These are phyloP conservation scores for Phlebopus sp. DNA, from an alignment of 1,284 basidiomycete genomes.

Conservation along the genomic window DNA sequence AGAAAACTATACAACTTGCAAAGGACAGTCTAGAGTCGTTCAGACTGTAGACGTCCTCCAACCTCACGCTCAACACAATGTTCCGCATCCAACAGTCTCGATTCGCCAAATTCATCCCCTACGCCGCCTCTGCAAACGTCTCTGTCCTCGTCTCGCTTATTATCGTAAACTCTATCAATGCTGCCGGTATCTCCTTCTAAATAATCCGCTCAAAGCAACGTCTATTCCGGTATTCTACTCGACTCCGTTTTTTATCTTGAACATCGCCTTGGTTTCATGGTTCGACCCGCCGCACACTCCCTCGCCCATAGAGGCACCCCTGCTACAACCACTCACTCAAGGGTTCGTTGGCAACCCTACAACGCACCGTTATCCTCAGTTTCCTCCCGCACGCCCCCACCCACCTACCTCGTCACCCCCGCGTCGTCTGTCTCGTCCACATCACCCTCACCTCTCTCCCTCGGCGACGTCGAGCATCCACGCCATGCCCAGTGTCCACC, in stretches of 20 bases:
- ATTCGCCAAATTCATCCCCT: slow-evolving; percentile 29
- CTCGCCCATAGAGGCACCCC: slow-evolving; percentile 67
- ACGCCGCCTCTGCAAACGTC: slow-evolving; percentile 9
- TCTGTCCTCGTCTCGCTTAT: slow-evolving; percentile 11
- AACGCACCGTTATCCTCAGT: slow-evolving; percentile 30
- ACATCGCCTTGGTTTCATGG: slow-evolving; percentile 28
- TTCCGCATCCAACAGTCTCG: slow-evolving; percentile 24
- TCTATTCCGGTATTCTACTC: slow-evolving; percentile 17
- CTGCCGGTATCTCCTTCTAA: slow-evolving; percentile 33
- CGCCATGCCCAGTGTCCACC: slow-evolving; percentile 28
- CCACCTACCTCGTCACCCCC: slow-evolving; percentile 59
- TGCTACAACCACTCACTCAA: slow-evolving; percentile 42
- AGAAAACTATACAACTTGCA: slow-evolving; percentile 22
- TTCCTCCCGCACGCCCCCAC: slow-evolving; percentile 44
- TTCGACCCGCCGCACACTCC: slow-evolving; percentile 61
- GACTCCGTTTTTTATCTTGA: slow-evolving; percentile 15
- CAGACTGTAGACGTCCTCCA: slow-evolving; percentile 32
- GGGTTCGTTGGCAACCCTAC: slow-evolving; percentile 77
- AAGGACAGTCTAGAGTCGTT: slow-evolving; percentile 31
- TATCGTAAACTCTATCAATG: slow-evolving; percentile 33
- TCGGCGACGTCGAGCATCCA: slow-evolving; percentile 39
- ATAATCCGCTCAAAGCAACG: slow-evolving; percentile 28
- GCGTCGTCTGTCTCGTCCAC: slow-evolving; percentile 51
- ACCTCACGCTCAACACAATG: slow-evolving; percentile 35
- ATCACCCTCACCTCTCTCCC: slow-evolving; percentile 35